Base-by-base conservation (phyloP, 176 grass and related monocot species). In the Saccharum officinarum region DNA sequence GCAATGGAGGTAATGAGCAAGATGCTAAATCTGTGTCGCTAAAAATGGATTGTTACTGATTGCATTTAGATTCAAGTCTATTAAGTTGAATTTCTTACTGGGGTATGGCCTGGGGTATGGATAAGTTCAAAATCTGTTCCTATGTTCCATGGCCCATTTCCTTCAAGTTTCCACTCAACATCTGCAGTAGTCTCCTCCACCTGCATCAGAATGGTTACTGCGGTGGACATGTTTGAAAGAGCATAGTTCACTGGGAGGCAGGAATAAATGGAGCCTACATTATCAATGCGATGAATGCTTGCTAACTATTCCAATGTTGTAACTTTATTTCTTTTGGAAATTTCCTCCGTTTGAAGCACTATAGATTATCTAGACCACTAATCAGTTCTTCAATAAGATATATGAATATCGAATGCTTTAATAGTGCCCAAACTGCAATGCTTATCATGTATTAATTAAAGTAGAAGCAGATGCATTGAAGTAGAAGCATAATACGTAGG, bases 101-200 rank as follows among this genome's bases (percentile, higher is more conserved):
- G 28, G n/a, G 92, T 95, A 84, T 98, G 95, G 62, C 91, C 95
- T 87, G 95, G 92, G 23, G 95, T 95, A 78, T 95, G 42, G 55
- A 95, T 91, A 78, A 95, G 87, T 78, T 92, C 62, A 50, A 95
- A 90, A 75, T 93, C 92, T 69, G 60, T 84, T 67, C 80, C 89
- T 76, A 95, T 93, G 77, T 60, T 92, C 91, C 95, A 98, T 16
- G 95, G 95, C 17, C 95, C 92, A 85, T 90, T 86, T 46, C 95
- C 95, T 78, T 91, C 37, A 69, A 98, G 85, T 72, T 95, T 86
- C 83, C 85, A 84, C 77, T 98, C 95, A 47, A 95, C 92, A 92
- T 93, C 80, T 46, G 61, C 85, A 65, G 95, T 98, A 71, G 9
- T 64, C 63, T 44, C 36, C 33, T 90, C 85, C 31, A 95, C 89